Conservation (phyloP, 192 early-diverging fungal species). For the Pilobolus umbonatus region DNA sequence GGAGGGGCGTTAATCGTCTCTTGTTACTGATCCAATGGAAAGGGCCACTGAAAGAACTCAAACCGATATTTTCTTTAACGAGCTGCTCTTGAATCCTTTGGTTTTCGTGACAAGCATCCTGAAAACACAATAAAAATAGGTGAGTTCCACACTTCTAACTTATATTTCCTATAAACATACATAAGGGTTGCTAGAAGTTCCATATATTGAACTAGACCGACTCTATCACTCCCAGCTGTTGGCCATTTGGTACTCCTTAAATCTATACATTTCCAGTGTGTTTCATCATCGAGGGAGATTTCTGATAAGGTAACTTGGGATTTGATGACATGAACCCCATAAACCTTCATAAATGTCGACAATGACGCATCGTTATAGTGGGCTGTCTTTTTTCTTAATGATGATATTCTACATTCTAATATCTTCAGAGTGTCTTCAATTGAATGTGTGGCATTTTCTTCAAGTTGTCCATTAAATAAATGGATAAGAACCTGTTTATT, state of each 20-base stretch:
- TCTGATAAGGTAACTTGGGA: constrained; percentile 10
- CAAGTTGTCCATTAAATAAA: constrained; percentile 5
- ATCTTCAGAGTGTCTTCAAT: constrained; percentile 10
- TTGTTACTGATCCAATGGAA: constrained; percentile 11
- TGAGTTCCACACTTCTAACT: constrained; percentile 8
- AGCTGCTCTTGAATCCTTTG: constrained; percentile 6
- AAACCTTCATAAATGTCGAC: constrained; percentile 7
- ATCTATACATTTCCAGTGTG: constrained; percentile 2
- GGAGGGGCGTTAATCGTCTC: background rate
- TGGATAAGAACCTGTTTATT: constrained; percentile 6
- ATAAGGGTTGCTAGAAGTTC: constrained; percentile 7
- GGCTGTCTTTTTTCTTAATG: constrained; percentile 4
- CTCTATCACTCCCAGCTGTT: background rate
- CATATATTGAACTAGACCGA: constrained; percentile 7
- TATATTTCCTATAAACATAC: constrained; percentile 9
- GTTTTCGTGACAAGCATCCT: constrained; percentile 3
- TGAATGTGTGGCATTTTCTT: constrained; percentile 8
- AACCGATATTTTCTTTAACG: constrained; percentile 4
- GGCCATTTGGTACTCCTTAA: constrained; percentile 1
- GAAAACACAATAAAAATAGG: constrained; percentile 9
- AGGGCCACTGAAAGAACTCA: constrained; percentile 10
- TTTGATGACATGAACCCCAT: constrained; percentile 4
- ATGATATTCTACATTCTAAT: constrained; percentile 8
- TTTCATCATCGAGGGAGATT: constrained; percentile 7
- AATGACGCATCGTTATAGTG: constrained; percentile 1